Conservation (phyloP, 148 eudicot genomes). For the Arbutus unedo region DNA sequence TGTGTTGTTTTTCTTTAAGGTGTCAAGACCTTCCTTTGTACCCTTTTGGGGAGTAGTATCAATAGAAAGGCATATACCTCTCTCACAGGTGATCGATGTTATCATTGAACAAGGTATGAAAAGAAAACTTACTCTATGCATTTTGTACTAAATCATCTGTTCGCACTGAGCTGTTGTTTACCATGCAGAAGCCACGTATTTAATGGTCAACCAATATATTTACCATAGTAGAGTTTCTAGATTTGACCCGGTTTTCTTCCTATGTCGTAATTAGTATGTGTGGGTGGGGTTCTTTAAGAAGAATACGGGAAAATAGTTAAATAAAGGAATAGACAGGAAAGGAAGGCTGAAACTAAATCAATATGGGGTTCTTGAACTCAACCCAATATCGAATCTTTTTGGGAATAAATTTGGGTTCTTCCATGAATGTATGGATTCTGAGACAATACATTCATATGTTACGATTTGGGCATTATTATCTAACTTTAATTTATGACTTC, state of each 20-base stretch:
- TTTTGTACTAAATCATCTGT: not conserved
- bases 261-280: not conserved
- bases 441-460: too few species aligned
- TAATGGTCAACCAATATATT: not conserved
- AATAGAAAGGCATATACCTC: constrained; percentile 62
- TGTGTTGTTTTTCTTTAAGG: constrained; percentile 37
- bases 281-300: not conserved
- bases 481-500: not conserved
- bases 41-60: constrained; percentile 65
- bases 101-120: constrained; percentile 85
- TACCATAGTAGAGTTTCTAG: not conserved
- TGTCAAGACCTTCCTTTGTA: constrained; percentile 70
- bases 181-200: not conserved
- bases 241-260: not conserved
- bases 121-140: not conserved
- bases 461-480: too few species aligned
- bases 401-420: not conserved
- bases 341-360: not conserved
- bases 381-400: not conserved
- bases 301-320: not conserved
- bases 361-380: not conserved
- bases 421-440: not conserved
- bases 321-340: not conserved
- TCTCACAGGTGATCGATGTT: constrained; percentile 63
- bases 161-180: not conserved